Base-by-base conservation (phyloP, 495 filamentous ascomycete genomes). In the Schizothecium vesticola region DNA sequence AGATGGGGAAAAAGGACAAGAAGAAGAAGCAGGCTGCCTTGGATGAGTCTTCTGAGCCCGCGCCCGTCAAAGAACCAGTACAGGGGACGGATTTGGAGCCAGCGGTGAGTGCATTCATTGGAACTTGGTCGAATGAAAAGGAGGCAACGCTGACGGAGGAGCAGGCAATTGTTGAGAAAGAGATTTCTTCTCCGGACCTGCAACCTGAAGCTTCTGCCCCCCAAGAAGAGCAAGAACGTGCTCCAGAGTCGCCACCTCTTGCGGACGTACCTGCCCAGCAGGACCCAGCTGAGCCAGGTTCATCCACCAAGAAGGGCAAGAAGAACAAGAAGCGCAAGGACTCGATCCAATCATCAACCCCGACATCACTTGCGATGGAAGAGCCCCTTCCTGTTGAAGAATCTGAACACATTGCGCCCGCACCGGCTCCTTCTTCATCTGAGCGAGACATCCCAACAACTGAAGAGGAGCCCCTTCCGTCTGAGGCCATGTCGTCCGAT, bases 1-100 rank as follows among this genome's bases (percentile, higher is more conserved):
- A 73, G 67, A 73, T 70, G 67, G 43, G 43, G 12, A 74, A 72
- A 56, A 74, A 74, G 62, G 70, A 66, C 58, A 74, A 73, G 64
- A 69, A 72, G 59, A 69, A 69, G 61, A 60, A 69, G 59, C 51
- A 56, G 21, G 62, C 23, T 16, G 51, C 21, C 62, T 16, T 56
- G 10, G 33, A 21, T n/a, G 62, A 56, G 62, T 24, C 62, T 9
- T 59, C 58, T 59, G 58, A 59, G 1, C 43, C 43, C 16, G 19
- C 43, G 19, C 43, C 16, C 16, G 43, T n/a, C 31, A 29, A 66
- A 51, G 55, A 66, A 36, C 51, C 56, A 23, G 16, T 55, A 28
- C 59, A 60, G 23, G 65, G 19, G 28, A 62, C 43, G 60, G 19
- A n/a, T n/a, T 10, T 5, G 60, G 43, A 51, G 19, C 43, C 43